These are phyloP conservation scores for Salicornia ramosissima DNA, from an alignment of 148 eudicot genomes.

Conservation along the genomic window DNA sequence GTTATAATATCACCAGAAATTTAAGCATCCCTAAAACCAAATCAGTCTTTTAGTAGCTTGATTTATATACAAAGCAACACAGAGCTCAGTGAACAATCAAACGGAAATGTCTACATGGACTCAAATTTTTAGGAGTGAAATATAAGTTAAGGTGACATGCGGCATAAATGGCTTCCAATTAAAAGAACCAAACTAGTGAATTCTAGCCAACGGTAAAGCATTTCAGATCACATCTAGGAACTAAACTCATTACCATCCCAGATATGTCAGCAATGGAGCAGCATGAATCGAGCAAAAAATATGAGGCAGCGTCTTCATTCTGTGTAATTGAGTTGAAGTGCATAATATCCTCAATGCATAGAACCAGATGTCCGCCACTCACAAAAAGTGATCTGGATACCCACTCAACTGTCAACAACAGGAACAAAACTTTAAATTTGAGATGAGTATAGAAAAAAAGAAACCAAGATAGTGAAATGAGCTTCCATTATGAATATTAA, in stretches of 20 bases:
- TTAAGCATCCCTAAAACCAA: no score
- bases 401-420: constrained; percentile 46
- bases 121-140: not conserved
- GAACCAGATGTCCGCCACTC: constrained; percentile 39
- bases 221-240: not conserved
- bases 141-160: not conserved
- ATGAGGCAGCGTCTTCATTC: constrained; percentile 27
- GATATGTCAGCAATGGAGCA: constrained; percentile 39
- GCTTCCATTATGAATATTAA: no score
- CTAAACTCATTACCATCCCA: constrained; percentile 43
- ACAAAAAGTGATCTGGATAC: constrained; percentile 58
- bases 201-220: no score
- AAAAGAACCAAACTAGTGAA: not conserved
- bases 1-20: no score
- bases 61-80: no score
- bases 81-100: no score
- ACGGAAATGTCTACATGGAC: not conserved
- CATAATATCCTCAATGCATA: constrained; percentile 54
- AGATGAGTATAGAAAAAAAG: no score
- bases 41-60: not conserved
- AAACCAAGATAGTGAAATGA: not conserved
- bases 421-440: not conserved
- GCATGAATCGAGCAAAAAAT: constrained; percentile 49
- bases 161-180: not conserved
- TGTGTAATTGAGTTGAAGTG: constrained; percentile 38